A percentile compares a stretch with the other conserved stretches of the same genome.
These are phyloP conservation scores for Amanita rubescens DNA, from an alignment of 768 basidiomycete genomes.

Conservation along the genomic window DNA sequence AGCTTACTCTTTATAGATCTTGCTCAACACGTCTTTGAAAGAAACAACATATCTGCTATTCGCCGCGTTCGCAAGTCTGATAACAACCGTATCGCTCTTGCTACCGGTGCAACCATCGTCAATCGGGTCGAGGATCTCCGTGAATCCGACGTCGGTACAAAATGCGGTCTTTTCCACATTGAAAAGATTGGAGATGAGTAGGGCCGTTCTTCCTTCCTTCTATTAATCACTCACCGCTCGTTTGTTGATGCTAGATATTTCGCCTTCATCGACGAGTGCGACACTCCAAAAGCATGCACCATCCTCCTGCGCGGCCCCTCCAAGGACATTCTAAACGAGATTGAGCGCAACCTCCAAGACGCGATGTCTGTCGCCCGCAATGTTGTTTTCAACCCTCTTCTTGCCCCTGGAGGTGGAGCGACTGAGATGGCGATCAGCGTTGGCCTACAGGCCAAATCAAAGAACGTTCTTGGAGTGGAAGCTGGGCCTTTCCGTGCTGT, in stretches of 20 bases:
- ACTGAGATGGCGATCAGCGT: slow-evolving; percentile 98
- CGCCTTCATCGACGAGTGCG: slow-evolving; percentile 92
- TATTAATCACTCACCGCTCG: not conserved
- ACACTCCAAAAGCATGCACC: slow-evolving; percentile 90
- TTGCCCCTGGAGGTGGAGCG: slow-evolving; percentile 95
- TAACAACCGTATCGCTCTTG: slow-evolving; percentile 96
- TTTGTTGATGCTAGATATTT: slow-evolving; percentile 61
- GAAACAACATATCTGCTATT: slow-evolving; percentile 85
- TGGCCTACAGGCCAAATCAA: slow-evolving; percentile 67
- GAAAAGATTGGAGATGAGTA: slow-evolving; percentile 97
- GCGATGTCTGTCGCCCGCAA: slow-evolving; percentile 98
- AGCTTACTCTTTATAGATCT: slow-evolving; percentile 42
- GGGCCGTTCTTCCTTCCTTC: slow-evolving; percentile 17
- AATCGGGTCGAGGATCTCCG: slow-evolving; percentile 94
- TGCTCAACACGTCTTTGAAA: slow-evolving; percentile 86
- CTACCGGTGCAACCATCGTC: slow-evolving; percentile 93
- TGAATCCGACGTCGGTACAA: slow-evolving; percentile 85
- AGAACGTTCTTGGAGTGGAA: slow-evolving; percentile 79
- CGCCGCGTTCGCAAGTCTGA: slow-evolving; percentile 98
- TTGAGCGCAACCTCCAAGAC: slow-evolving; percentile 95
- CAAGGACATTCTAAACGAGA: slow-evolving; percentile 97
- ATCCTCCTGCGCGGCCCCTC: slow-evolving; percentile 96
- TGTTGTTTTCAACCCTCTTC: slow-evolving; percentile 88
- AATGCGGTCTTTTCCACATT: slow-evolving; percentile 93
- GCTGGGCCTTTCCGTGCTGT: slow-evolving; percentile 90